Conservation (phyloP, 257 asterid genomes). For the Sherardia arvensis region DNA sequence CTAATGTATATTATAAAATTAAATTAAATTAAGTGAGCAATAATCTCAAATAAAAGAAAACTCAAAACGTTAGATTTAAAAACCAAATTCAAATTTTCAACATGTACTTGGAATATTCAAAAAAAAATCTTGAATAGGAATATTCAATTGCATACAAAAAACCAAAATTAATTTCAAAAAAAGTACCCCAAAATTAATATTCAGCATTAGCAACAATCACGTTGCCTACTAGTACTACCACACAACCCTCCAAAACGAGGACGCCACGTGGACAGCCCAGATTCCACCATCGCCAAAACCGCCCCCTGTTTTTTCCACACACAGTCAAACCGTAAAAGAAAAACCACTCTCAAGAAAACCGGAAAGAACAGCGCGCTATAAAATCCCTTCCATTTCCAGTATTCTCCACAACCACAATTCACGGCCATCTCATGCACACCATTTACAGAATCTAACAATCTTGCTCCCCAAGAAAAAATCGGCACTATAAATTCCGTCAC, state of each 20-base stretch:
- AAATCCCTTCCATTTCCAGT: background rate
- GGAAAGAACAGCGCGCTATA: background rate
- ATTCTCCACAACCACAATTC: background rate
- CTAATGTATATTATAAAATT: too few species aligned
- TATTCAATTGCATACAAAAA: too few species aligned
- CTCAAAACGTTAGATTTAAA: too few species aligned
- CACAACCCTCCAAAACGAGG: background rate
- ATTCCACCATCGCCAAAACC: background rate
- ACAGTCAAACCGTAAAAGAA: background rate
- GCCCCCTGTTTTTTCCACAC: constrained; percentile 6
- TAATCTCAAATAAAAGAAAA: too few species aligned
- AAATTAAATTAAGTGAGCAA: too few species aligned
- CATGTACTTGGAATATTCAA: too few species aligned
- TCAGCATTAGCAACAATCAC: background rate
- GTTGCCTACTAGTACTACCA: background rate
- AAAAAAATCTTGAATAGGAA: too few species aligned
- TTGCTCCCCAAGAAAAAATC: background rate
- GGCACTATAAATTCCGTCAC: background rate
- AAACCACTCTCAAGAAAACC: background rate
- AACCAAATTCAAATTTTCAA: too few species aligned
- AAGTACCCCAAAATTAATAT: too few species aligned
- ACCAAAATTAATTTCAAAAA: too few species aligned
- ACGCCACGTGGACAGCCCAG: background rate
- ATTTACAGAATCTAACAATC: background rate
- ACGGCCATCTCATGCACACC: background rate